These are phyloP conservation scores for Aspergillus japonicus DNA, from an alignment of 2,329 filamentous ascomycete species.

Conservation along the genomic window DNA sequence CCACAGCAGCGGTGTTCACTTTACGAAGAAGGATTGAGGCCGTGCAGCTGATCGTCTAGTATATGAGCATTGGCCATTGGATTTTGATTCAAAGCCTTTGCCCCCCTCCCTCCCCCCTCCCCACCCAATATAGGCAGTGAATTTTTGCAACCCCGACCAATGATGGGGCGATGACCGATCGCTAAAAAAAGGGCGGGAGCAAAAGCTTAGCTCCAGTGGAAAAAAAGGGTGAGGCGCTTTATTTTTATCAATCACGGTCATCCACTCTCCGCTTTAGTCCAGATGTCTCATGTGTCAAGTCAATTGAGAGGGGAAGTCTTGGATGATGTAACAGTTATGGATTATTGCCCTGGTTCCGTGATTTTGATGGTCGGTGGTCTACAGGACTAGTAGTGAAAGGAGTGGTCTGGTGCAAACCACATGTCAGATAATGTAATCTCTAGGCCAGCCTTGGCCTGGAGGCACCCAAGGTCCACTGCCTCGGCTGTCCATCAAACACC, in stretches of 20 bases:
- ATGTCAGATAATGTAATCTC: neutral
- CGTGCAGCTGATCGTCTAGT: no score
- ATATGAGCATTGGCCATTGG: no score
- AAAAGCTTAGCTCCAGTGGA: neutral
- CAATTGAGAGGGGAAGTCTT: neutral
- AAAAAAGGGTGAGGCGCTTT: neutral
- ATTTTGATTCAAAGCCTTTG: no score
- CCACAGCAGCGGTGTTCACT: neutral
- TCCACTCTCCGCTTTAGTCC: neutral
- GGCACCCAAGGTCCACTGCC: neutral
- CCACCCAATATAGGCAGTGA: neutral
- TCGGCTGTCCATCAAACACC: neutral
- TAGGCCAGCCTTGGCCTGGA: neutral
- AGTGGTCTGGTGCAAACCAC: neutral
- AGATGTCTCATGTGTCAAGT: neutral
- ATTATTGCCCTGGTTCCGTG: neutral
- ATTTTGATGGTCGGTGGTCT: no score
- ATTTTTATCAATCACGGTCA: neutral
- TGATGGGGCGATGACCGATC: neutral
- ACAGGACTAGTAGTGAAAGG: no score
- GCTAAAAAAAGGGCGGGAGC: conserved; percentile 2
- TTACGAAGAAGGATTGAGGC: neutral
- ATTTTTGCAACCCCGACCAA: neutral
- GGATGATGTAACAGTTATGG: neutral
- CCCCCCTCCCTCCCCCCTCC: neutral